These are phyloP conservation scores for Fomitopsis pinicola DNA, from an alignment of 1,284 basidiomycete genomes.

Conservation along the genomic window DNA sequence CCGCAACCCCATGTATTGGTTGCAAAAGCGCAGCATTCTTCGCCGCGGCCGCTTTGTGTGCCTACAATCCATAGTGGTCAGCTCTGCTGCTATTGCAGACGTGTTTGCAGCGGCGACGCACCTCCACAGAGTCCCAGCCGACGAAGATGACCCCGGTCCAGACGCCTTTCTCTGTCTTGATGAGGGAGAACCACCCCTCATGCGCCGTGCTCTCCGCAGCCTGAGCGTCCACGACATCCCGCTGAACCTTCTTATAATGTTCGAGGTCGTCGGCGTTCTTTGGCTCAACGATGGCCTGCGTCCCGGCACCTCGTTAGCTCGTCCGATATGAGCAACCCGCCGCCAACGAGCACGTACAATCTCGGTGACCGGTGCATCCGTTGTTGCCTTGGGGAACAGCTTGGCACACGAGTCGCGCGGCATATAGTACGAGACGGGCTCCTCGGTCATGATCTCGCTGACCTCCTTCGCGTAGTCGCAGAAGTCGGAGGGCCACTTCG, in stretches of 20 bases:
- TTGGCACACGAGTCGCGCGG: neutral
- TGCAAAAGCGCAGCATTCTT: neutral
- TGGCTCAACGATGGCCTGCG: neutral
- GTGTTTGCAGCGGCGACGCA: neutral
- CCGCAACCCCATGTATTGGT: neutral
- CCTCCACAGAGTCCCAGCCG: neutral
- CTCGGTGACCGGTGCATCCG: neutral
- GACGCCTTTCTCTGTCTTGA: neutral
- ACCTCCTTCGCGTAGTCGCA: neutral
- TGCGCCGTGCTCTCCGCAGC: neutral
- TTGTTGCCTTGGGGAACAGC: neutral
- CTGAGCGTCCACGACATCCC: neutral
- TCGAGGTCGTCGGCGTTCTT: neutral
- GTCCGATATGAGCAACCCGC: neutral
- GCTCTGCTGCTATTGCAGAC: neutral
- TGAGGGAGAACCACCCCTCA: neutral
- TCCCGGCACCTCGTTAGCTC: no score
- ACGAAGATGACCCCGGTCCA: neutral
- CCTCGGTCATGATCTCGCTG: neutral
- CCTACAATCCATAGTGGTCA: neutral
- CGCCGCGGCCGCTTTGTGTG: neutral
- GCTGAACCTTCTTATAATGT: neutral
- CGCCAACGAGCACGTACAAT: neutral
- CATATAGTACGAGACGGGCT: neutral
- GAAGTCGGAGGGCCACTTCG: neutral